Evolutionary conservation across 148 eudicot species (phyloP).

Genomic region (Camellia lanceoleosa): DNA sequence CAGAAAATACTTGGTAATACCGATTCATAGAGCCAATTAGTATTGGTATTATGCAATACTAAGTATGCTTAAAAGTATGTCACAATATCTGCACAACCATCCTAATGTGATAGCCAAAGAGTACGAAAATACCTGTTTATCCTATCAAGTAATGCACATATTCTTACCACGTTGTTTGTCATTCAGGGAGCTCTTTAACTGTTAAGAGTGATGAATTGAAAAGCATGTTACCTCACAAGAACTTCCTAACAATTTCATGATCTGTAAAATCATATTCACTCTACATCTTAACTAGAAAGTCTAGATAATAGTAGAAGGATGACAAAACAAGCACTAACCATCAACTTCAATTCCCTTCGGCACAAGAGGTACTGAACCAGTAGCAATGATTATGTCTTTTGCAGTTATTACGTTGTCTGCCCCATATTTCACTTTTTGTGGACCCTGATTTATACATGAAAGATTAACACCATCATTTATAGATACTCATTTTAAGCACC

Average conservation of each 20-base stretch:
- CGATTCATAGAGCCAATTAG: neutral
- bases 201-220: neutral
- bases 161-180: neutral
- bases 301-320: neutral
- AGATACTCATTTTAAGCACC: neutral
- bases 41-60: neutral
- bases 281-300: neutral
- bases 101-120: neutral
- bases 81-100: neutral
- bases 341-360: slow-evolving; percentile 99
- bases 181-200: neutral
- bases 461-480: neutral
- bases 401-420: slow-evolving; percentile 62
- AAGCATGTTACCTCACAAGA: neutral
- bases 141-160: neutral
- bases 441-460: slow-evolving; percentile 59
- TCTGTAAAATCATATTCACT: neutral
- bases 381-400: slow-evolving; percentile 91
- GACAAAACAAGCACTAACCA: slow-evolving; percentile 49
- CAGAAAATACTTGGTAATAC: neutral
- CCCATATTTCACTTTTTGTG: slow-evolving; percentile 60
- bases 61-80: neutral
- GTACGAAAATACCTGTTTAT: neutral
- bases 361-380: slow-evolving; percentile 92
- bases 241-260: neutral